phyloP scores from a whole-genome alignment of 768 basidiomycete species.

The Aureoboletus auriporus region DNA sequence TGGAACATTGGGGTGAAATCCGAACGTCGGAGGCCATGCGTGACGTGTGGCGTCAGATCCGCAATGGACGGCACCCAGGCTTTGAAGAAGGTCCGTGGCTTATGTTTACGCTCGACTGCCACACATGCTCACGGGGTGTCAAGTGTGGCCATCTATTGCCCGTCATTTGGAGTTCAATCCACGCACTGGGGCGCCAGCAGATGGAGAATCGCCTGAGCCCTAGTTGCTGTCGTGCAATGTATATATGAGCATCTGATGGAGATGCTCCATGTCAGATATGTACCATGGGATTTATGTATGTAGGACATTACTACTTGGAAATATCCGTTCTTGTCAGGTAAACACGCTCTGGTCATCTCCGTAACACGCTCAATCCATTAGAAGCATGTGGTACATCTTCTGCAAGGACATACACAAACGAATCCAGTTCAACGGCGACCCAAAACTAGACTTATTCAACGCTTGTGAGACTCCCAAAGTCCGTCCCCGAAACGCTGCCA shows the following conservation, averaged over 20 bases:
- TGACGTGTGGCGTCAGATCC: conserved; percentile 80
- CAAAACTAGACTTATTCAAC: conserved; percentile 34
- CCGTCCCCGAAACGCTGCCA: conserved; percentile 38
- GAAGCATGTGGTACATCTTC: neutral
- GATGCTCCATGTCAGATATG: conserved; percentile 6
- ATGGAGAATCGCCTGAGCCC: conserved; percentile 17
- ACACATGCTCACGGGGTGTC: conserved; percentile 5
- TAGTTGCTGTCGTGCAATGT: conserved; percentile 2
- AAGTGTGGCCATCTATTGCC: conserved; percentile 68
- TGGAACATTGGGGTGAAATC: conserved; percentile 80
- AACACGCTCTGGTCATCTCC: neutral
- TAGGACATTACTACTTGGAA: neutral
- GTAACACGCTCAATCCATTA: neutral
- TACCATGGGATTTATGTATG: conserved; percentile 7
- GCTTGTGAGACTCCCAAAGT: conserved; percentile 49
- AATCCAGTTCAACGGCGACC: neutral
- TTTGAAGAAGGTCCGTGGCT: conserved; percentile 71
- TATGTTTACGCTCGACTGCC: neutral
- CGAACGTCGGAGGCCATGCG: conserved; percentile 81
- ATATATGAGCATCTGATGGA: conserved; percentile 1
- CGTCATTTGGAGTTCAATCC: conserved; percentile 60
- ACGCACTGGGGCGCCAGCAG: conserved; percentile 22
- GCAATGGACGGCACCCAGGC: conserved; percentile 78
- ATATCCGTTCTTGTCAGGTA: neutral
- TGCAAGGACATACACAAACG: conserved; percentile 3